Conservation (phyloP, 2,329 filamentous ascomycete genomes). For the Xylariaceae sp. region DNA sequence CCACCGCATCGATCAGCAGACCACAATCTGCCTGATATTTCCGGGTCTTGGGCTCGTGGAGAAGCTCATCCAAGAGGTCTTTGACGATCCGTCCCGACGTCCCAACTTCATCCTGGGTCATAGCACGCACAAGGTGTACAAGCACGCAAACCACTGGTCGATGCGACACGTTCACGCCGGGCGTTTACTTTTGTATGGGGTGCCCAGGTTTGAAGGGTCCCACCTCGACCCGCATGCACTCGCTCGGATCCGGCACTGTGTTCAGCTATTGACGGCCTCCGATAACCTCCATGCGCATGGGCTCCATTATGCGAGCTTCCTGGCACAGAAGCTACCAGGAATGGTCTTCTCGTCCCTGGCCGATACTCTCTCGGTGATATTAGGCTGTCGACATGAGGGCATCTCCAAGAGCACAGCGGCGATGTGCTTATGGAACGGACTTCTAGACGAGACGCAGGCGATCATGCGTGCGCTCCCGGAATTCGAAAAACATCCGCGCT, state of each 20-base stretch:
- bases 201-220: slow-evolving; percentile 7
- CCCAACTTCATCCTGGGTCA: slow-evolving; percentile 73
- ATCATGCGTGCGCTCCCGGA: slow-evolving; percentile 73
- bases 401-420: slow-evolving; percentile 61
- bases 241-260: slow-evolving; percentile 39
- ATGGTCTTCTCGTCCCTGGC: slow-evolving; percentile 69
- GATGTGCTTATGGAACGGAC: slow-evolving; percentile 57
- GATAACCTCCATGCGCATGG: slow-evolving; percentile 54
- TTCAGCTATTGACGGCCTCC: slow-evolving; percentile 55
- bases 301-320: slow-evolving; percentile 52
- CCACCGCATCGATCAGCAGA: slow-evolving; percentile 41
- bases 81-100: slow-evolving; percentile 54
- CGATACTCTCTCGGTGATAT: slow-evolving; percentile 72
- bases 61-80: slow-evolving; percentile 62
- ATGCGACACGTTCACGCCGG: slow-evolving; percentile 33
- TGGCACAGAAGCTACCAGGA: slow-evolving; percentile 70
- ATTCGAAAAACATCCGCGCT: slow-evolving; percentile 51
- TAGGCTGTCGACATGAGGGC: slow-evolving; percentile 68
- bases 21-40: slow-evolving; percentile 68
- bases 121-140: slow-evolving; percentile 33
- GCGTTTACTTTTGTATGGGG: slow-evolving; percentile 8
- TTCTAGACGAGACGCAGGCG: slow-evolving; percentile 66
- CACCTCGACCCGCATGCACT: slow-evolving; percentile 12
- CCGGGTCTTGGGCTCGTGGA: slow-evolving; percentile 83
- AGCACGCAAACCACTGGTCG: slow-evolving; percentile 16